These are phyloP conservation scores for Calonectria honghensis DNA, from an alignment of 2,329 filamentous ascomycete genomes.

Conservation along the genomic window DNA sequence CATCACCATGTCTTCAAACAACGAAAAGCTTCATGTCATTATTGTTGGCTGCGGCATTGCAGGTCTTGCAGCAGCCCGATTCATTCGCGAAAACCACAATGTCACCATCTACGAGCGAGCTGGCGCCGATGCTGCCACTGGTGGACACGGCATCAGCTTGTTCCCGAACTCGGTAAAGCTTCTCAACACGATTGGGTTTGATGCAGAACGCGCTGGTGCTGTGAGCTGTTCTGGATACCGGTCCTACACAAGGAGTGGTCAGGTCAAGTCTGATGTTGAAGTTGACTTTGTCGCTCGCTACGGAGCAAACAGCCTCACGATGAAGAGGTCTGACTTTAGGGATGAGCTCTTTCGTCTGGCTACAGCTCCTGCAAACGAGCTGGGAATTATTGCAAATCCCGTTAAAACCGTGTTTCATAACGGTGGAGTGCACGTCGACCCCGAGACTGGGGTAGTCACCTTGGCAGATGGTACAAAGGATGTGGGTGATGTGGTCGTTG, in stretches of 20 bases:
- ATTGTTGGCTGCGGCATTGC: slow-evolving; percentile 33
- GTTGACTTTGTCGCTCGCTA: slow-evolving; percentile 32
- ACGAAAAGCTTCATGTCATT: slow-evolving; percentile 30
- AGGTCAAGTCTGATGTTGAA: slow-evolving; percentile 30
- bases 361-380: background rate
- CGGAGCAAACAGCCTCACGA: slow-evolving; percentile 30
- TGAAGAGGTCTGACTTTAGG: slow-evolving; percentile 35
- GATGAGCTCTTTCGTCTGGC: slow-evolving; percentile 29
- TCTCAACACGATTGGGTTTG: slow-evolving; percentile 27
- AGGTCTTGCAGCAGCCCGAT: slow-evolving; percentile 29
- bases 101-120: slow-evolving; percentile 37
- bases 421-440: slow-evolving; percentile 16
- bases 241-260: slow-evolving; percentile 22
- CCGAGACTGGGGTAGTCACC: slow-evolving; percentile 22
- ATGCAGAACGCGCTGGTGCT: slow-evolving; percentile 16
- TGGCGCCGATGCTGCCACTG: slow-evolving; percentile 30
- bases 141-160: slow-evolving; percentile 34
- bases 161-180: slow-evolving; percentile 36
- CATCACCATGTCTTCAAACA: slow-evolving; percentile 19
- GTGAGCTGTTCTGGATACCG: slow-evolving; percentile 24
- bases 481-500: slow-evolving; percentile 27
- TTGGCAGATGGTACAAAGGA: slow-evolving; percentile 23
- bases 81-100: slow-evolving; percentile 28
- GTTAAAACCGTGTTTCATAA: slow-evolving; percentile 34
- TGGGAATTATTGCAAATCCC: slow-evolving; percentile 6